These are phyloP conservation scores for Kodamaea fungicola DNA, from an alignment of 1,139 yeast species.

Conservation along the genomic window DNA sequence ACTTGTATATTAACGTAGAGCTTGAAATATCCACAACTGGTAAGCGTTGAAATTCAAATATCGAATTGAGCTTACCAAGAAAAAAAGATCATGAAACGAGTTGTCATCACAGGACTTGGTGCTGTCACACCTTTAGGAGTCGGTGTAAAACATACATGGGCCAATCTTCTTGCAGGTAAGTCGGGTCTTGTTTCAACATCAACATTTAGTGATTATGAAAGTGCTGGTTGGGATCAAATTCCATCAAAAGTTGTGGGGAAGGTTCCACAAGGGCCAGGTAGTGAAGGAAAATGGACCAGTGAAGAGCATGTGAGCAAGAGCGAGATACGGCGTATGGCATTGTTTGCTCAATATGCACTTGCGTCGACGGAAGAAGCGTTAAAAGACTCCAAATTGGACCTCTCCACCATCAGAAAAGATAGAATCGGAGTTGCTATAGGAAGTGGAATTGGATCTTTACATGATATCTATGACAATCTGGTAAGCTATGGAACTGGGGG, in stretches of 20 bases:
- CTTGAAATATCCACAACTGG: too few relatives aligned
- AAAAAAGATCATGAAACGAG: constrained; percentile 35
- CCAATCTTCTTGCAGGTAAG: constrained; percentile 42
- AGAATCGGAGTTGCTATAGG: constrained; percentile 77
- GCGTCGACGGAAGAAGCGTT: constrained; percentile 79
- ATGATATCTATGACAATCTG: constrained; percentile 65
- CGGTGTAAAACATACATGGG: constrained; percentile 56
- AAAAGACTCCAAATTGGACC: constrained; percentile 47
- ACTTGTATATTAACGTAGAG: too few relatives aligned
- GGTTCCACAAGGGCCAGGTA: constrained; percentile 55
- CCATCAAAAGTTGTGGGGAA: constrained; percentile 78
- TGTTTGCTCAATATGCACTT: constrained; percentile 75
- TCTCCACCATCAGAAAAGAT: constrained; percentile 3
- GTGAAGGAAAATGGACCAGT: constrained; percentile 45
- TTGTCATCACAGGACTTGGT: constrained; percentile 91
- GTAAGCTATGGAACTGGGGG: constrained; percentile 50
- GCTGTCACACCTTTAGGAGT: constrained; percentile 82
- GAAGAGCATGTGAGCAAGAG: constrained; percentile 40
- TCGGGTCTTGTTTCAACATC: constrained; percentile 58
- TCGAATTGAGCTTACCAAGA: too few relatives aligned
- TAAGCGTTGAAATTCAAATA: too few relatives aligned
- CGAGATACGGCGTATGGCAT: constrained; percentile 61
- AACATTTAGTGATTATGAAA: constrained; percentile 45
- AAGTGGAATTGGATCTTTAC: constrained; percentile 88
- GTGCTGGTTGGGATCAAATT: constrained; percentile 46